Evolutionary conservation across 768 basidiomycete genomes (phyloP).

Genomic region (Pisolithus sp.): DNA sequence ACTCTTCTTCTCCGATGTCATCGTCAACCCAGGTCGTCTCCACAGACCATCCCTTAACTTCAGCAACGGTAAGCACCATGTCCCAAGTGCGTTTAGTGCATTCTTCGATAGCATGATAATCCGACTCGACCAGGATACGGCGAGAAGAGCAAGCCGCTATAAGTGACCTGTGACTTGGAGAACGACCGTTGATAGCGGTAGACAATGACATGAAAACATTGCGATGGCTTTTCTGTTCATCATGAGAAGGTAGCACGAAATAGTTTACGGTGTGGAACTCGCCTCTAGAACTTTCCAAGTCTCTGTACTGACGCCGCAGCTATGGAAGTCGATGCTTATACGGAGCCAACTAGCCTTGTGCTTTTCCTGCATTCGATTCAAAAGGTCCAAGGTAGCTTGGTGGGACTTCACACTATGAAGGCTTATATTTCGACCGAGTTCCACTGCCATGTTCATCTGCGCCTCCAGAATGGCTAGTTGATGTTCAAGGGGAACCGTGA

Average conservation of each 20-base stretch:
- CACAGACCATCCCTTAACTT: constrained; percentile 69
- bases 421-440: constrained; percentile 71
- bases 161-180: constrained; percentile 54
- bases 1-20: constrained; percentile 26
- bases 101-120: constrained; percentile 62
- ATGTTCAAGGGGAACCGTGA: constrained; percentile 73
- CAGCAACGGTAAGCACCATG: constrained; percentile 66
- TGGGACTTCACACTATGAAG: constrained; percentile 83
- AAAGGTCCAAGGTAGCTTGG: constrained; percentile 57
- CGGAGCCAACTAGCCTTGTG: constrained; percentile 51
- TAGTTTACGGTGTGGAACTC: constrained; percentile 6
- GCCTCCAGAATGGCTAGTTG: constrained; percentile 76
- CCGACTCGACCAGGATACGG: constrained; percentile 82
- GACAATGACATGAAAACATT: constrained; percentile 89
- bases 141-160: constrained; percentile 56
- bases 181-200: constrained; percentile 74
- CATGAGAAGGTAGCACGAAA: constrained; percentile 5
- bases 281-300: constrained; percentile 74
- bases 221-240: constrained; percentile 50
- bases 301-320: constrained; percentile 78
- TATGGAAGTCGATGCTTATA: constrained; percentile 86
- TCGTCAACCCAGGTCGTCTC: constrained; percentile 52
- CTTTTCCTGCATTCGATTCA: constrained; percentile 52
- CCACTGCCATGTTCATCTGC: constrained; percentile 81
- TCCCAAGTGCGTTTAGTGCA: constrained; percentile 65